These are phyloP conservation scores for Blepharisma japonicum DNA, from an alignment of 73 alveolate species.

Conservation along the genomic window DNA sequence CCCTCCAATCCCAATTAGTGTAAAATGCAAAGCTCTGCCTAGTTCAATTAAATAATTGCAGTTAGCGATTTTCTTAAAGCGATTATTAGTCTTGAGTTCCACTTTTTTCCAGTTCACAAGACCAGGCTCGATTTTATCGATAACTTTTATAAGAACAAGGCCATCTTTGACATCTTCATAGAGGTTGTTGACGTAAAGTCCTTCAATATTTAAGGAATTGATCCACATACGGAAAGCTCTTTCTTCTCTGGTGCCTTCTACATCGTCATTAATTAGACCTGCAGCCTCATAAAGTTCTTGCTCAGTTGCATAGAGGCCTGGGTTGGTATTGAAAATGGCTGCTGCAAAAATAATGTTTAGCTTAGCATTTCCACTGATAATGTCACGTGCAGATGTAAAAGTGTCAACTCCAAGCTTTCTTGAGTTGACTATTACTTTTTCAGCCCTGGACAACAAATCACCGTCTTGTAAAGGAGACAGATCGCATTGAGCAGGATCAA, in stretches of 20 bases:
- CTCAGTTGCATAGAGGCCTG: slow-evolving; percentile 87
- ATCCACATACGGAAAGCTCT: slow-evolving; percentile 95
- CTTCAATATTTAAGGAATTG: slow-evolving; percentile 81
- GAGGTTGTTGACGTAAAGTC: slow-evolving; percentile 71
- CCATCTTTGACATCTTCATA: slow-evolving; percentile 93
- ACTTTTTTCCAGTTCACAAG: slow-evolving; percentile 86
- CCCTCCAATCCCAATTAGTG: slow-evolving; percentile 81
- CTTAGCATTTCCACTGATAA: slow-evolving; percentile 78
- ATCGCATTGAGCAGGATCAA: slow-evolving; percentile 71
- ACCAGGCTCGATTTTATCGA: slow-evolving; percentile 85
- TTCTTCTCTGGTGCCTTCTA: slow-evolving; percentile 94
- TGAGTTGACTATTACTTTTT: slow-evolving; percentile 66
- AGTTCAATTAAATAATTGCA: slow-evolving; percentile 77
- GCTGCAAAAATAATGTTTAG: slow-evolving; percentile 90
- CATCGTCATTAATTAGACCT: slow-evolving; percentile 69
- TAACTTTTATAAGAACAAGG: slow-evolving; percentile 66
- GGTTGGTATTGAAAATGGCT: slow-evolving; percentile 86
- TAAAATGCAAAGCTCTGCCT: slow-evolving; percentile 69
- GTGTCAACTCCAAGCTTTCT: slow-evolving; percentile 81
- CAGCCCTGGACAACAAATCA: slow-evolving; percentile 75
- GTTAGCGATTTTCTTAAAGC: slow-evolving; percentile 54
- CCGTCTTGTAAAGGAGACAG: slow-evolving; percentile 59
- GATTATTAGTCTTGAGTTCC: slow-evolving; percentile 61
- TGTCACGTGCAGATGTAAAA: slow-evolving; percentile 75
- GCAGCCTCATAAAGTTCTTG: slow-evolving; percentile 79